These are phyloP conservation scores for Apiospora aurea DNA, from an alignment of 2,329 filamentous ascomycete genomes.

Conservation along the genomic window DNA sequence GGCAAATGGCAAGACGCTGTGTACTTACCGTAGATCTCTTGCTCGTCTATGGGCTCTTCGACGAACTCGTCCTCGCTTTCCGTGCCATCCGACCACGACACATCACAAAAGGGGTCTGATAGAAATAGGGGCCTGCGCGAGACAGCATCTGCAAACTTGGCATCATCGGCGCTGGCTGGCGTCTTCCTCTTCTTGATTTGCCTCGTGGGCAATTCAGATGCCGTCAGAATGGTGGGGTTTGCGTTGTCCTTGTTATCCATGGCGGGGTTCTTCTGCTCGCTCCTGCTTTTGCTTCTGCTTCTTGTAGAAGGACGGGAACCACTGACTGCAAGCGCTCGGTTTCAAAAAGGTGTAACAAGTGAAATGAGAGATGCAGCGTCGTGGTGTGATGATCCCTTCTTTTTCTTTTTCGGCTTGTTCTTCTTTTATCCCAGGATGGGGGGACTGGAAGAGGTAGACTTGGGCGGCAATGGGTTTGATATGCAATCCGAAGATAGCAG, in stretches of 20 bases:
- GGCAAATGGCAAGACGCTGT: background rate
- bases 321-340: background rate
- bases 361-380: background rate
- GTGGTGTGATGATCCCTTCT: background rate
- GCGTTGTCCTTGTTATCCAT: slow-evolving; percentile 70
- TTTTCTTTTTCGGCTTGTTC: background rate
- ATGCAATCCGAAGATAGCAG: background rate
- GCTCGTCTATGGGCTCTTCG: slow-evolving; percentile 89
- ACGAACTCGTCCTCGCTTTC: slow-evolving; percentile 52
- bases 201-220: slow-evolving; percentile 86
- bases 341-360: background rate
- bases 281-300: slow-evolving; percentile 26
- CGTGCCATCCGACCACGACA: slow-evolving; percentile 46
- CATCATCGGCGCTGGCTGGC: slow-evolving; percentile 55
- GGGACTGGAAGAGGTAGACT: background rate
- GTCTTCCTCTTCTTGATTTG: slow-evolving; percentile 59
- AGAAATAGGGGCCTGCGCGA: slow-evolving; percentile 55
- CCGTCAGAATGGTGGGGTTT: slow-evolving; percentile 91
- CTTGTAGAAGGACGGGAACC: background rate
- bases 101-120: slow-evolving; percentile 48
- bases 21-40: slow-evolving; percentile 89
- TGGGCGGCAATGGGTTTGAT: background rate
- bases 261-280: slow-evolving; percentile 24
- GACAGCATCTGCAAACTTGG: slow-evolving; percentile 55
- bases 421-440: background rate